A percentile compares a stretch with the other conserved stretches of the same genome.
These are phyloP conservation scores for Entomortierella parvispora DNA, from an alignment of 192 early-diverging fungal species.

Conservation along the genomic window DNA sequence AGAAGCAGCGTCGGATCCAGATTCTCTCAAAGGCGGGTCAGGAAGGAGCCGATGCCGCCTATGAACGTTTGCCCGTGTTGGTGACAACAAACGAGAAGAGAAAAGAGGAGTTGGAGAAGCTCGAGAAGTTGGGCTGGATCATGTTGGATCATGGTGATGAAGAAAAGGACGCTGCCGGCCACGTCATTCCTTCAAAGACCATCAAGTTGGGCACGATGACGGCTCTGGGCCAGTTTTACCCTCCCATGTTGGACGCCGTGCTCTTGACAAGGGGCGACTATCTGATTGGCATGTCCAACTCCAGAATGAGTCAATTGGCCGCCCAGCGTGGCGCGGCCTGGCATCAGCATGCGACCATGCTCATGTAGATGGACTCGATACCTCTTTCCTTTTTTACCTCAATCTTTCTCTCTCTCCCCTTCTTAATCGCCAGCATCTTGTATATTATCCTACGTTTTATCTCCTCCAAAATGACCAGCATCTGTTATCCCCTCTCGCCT, in stretches of 20 bases:
- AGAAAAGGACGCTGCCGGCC: conserved; percentile 13
- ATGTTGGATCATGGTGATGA: conserved; percentile 41
- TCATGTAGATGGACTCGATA: conserved; percentile 22
- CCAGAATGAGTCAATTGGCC: conserved; percentile 42
- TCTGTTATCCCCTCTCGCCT: no score
- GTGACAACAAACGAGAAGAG: conserved; percentile 50
- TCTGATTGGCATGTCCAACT: conserved; percentile 46
- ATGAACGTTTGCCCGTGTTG: conserved; percentile 35
- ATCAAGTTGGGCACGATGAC: conserved; percentile 37
- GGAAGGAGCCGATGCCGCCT: background rate
- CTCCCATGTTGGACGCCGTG: conserved; percentile 49
- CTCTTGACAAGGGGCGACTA: conserved; percentile 44
- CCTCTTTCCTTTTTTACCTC: background rate
- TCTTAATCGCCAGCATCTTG: background rate
- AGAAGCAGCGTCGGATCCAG: conserved; percentile 29
- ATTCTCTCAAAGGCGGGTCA: background rate
- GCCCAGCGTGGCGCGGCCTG: conserved; percentile 34
- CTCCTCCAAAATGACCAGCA: background rate
- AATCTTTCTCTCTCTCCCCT: background rate
- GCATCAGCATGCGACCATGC: conserved; percentile 32
- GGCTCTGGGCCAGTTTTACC: conserved; percentile 31
- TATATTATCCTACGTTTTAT: background rate
- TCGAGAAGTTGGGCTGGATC: conserved; percentile 44
- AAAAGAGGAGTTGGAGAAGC: conserved; percentile 22
- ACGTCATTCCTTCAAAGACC: conserved; percentile 9